Evolutionary conservation across 148 eudicot species (phyloP).

Genomic region (Nepenthes mirabilis): DNA sequence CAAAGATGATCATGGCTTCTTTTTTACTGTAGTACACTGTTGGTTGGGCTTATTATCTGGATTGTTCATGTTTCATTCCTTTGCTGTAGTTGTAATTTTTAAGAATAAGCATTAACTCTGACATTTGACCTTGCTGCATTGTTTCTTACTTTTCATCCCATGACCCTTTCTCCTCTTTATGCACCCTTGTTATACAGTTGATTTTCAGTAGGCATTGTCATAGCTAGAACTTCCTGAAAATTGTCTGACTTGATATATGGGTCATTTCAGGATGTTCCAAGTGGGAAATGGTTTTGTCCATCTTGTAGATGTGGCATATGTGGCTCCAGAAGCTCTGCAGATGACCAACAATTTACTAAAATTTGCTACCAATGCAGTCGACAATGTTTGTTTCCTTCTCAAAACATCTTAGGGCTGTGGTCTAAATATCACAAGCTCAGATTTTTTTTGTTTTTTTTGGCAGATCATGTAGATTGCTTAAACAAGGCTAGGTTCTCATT

Average conservation of each 20-base stretch:
- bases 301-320: constrained; percentile 40
- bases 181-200: background rate
- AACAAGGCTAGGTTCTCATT: constrained; percentile 15
- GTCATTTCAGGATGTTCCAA: constrained; percentile 26
- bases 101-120: too few relatives aligned
- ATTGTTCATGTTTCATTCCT: too few relatives aligned
- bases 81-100: too few relatives aligned
- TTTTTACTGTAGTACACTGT: too few relatives aligned
- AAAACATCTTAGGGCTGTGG: constrained; percentile 1
- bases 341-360: constrained; percentile 14
- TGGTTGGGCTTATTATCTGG: too few relatives aligned
- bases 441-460: constrained; percentile 4
- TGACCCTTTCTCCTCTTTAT: too few relatives aligned
- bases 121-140: too few relatives aligned
- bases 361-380: constrained; percentile 38
- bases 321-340: constrained; percentile 17
- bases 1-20: too few relatives aligned
- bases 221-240: background rate
- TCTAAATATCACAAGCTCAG: constrained; percentile 2
- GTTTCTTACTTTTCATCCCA: too few relatives aligned
- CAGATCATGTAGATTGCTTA: constrained; percentile 33
- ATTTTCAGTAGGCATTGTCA: background rate
- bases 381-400: constrained; percentile 20
- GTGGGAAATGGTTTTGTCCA: constrained; percentile 25
- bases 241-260: constrained; percentile 3